Evolutionary conservation across 371 early-diverging fungal species (phyloP), one percentile per base, ranked within the genome.

Genomic region (Mortierella sp.): DNA sequence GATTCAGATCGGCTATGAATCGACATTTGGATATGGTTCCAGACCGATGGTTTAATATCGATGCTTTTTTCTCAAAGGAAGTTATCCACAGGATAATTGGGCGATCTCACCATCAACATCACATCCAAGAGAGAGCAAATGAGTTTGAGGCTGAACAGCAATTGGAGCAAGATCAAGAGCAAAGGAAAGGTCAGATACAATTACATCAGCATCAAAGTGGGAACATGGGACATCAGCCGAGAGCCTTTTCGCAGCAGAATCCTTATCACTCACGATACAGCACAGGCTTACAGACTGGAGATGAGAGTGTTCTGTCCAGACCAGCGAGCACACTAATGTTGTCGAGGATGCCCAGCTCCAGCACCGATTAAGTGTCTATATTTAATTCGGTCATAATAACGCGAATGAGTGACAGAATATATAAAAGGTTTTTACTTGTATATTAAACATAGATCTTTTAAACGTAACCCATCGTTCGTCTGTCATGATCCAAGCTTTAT

Each of bases 1-100:
- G 98, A 63, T 98, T 98, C 86, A 85, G 97, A 62, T 90, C 93
- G 51, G 95, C 96, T n/a, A 97, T 98, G 94, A 66, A 70, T 20
- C 65, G 73, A 26, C 83, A 81, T 57, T 49, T 81, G 83, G 77
- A 81, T 43, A 76, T 81, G 83, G 83, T 81, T 1, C 83, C 83
- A 0, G 83, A 81, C 28, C 66, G 83, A 9, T 81, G 83, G 83
- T 81, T 76, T 60, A 73, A 73, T n/a, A 66, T 72, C 14, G 76
- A 81, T 9, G 52, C 76, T 4, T 64, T 39, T 47, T 72, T 81
- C 45, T 62, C 51, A 3, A 66, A 52, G 2, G 39, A 70, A 0
- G 64, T 72, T 35, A 62, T 68, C 30, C 68, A 75, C 47, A 70
- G 75, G 37, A 51, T 65, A 18, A 72, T 72, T 69, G 81, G 72